phyloP scores from a whole-genome alignment of 1,139 yeast genomes.

The Sugiyamaella sp. region DNA sequence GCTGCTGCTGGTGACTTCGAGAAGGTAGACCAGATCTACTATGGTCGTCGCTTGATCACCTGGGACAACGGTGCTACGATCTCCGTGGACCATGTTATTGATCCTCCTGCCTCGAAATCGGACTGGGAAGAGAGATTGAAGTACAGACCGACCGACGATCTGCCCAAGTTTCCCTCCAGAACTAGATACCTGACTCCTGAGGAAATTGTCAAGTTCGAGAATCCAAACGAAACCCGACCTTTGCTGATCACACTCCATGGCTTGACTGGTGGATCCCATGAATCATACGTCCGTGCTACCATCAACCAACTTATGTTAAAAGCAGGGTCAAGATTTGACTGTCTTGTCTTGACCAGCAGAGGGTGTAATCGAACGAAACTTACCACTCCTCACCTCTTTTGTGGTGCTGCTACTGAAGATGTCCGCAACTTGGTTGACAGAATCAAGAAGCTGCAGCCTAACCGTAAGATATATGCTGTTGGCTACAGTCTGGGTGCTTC shows the following conservation, averaged over 20 bases:
- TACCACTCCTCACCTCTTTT: conserved; percentile 73
- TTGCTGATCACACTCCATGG: conserved; percentile 78
- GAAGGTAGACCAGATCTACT: conserved; percentile 58
- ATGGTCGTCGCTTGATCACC: conserved; percentile 71
- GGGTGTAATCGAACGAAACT: conserved; percentile 87
- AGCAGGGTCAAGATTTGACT: conserved; percentile 51
- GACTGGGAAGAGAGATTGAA: conserved; percentile 55
- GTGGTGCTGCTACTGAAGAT: conserved; percentile 76
- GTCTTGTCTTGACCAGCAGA: conserved; percentile 75
- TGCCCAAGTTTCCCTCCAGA: conserved; percentile 78
- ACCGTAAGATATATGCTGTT: conserved; percentile 70
- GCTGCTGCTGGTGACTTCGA: conserved; percentile 60
- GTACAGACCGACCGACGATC: conserved; percentile 63
- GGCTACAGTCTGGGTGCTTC: conserved; percentile 93
- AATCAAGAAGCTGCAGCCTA: conserved; percentile 61
- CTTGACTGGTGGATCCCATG: conserved; percentile 90
- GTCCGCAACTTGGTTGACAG: conserved; percentile 59
- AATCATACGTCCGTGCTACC: conserved; percentile 73
- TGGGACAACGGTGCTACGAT: conserved; percentile 68
- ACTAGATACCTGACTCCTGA: conserved; percentile 66
- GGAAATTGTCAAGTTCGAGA: conserved; percentile 47
- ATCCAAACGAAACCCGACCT: conserved; percentile 53
- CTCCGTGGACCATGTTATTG: conserved; percentile 76
- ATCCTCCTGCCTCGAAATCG: conserved; percentile 47
- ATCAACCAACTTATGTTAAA: conserved; percentile 35